Evolutionary conservation across 73 alveolate species (phyloP).

Genomic region (Blepharisma stoltei): DNA sequence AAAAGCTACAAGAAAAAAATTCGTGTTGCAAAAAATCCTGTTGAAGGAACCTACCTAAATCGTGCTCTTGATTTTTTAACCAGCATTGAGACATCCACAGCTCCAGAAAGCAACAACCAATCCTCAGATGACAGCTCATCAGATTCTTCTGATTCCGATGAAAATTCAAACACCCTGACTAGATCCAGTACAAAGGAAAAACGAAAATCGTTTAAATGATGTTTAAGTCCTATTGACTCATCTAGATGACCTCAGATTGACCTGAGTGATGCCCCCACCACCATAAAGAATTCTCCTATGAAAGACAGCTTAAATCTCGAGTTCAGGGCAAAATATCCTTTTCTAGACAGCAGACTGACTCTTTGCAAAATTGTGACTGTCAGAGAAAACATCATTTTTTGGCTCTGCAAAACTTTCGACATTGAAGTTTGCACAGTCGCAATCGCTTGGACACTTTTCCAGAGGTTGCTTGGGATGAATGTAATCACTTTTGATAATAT

Average conservation of each 20-base stretch:
- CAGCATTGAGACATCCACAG: too few species aligned
- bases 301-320: constrained; percentile 8
- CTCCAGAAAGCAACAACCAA: too few species aligned
- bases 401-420: neutral
- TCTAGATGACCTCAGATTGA: too few species aligned
- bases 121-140: too few species aligned
- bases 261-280: too few species aligned
- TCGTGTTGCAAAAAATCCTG: neutral
- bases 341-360: neutral
- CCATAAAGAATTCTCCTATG: too few species aligned
- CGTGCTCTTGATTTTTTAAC: too few species aligned
- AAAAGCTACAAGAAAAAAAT: neutral
- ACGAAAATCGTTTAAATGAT: too few species aligned
- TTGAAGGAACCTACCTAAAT: neutral
- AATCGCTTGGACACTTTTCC: neutral
- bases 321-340: neutral
- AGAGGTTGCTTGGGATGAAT: neutral
- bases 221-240: too few species aligned
- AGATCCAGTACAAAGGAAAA: too few species aligned
- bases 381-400: constrained; percentile 17
- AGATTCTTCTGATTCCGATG: too few species aligned
- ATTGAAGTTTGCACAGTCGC: neutral
- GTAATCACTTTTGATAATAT: neutral
- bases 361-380: neutral
- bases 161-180: too few species aligned